These are phyloP conservation scores for Mycena albidolilacea DNA, from an alignment of 768 basidiomycete species.

Conservation along the genomic window DNA sequence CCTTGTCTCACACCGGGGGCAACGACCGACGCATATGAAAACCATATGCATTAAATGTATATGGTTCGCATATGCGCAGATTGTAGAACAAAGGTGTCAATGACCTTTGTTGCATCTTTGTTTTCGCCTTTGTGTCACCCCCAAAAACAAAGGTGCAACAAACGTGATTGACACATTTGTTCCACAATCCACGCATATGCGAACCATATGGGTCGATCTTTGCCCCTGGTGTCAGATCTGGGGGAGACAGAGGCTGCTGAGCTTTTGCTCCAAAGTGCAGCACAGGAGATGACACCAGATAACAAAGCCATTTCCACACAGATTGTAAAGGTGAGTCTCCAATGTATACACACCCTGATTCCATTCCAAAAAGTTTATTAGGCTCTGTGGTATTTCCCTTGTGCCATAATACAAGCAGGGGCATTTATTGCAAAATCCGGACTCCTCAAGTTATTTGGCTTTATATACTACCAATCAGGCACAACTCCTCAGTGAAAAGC, in stretches of 20 bases:
- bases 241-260: constrained; percentile 14
- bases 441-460: background rate
- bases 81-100: no score
- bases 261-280: constrained; percentile 19
- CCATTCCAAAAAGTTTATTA: background rate
- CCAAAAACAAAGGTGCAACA: no score
- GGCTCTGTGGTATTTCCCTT: constrained; percentile 22
- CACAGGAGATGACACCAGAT: background rate
- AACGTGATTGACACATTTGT: no score
- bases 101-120: no score
- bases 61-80: no score
- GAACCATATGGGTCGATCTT: no score
- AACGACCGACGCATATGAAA: no score
- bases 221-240: no score
- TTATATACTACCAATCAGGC: constrained; percentile 2
- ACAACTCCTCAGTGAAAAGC: background rate
- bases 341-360: background rate
- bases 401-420: constrained; percentile 26
- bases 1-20: background rate
- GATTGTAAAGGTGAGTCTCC: constrained; percentile 26
- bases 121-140: no score
- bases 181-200: no score
- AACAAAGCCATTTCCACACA: background rate
- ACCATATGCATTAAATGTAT: no score
- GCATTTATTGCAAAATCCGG: constrained; percentile 24